Conservation (phyloP, 805 yeast genomes). For the Wickerhamiella alocasiicola region DNA sequence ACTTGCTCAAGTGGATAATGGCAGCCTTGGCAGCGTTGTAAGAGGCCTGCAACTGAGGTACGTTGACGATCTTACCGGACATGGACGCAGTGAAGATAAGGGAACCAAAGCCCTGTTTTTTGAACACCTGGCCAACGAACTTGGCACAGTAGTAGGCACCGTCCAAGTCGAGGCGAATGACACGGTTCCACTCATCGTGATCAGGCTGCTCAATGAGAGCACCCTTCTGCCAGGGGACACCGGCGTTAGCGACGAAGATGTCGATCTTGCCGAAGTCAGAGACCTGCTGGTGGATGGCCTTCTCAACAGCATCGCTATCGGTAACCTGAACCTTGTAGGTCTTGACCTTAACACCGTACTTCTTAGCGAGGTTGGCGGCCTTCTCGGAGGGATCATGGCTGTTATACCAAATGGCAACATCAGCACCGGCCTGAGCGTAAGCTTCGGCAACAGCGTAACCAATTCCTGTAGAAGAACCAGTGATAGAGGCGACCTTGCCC, state of each 20-base stretch:
- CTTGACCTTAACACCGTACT: slow-evolving; percentile 47
- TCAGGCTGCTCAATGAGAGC: slow-evolving; percentile 38
- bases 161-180: slow-evolving; percentile 62
- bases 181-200: slow-evolving; percentile 55
- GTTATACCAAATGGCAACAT: slow-evolving; percentile 58
- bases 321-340: slow-evolving; percentile 55
- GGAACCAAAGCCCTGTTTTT: slow-evolving; percentile 65
- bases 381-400: slow-evolving; percentile 47
- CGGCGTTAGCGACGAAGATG: slow-evolving; percentile 82
- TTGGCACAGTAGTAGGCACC: slow-evolving; percentile 76
- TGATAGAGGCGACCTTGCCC: slow-evolving; percentile 72
- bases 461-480: slow-evolving; percentile 81
- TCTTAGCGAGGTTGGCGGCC: slow-evolving; percentile 41
- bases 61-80: slow-evolving; percentile 78
- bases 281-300: slow-evolving; percentile 38
- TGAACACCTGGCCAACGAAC: slow-evolving; percentile 60
- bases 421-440: slow-evolving; percentile 80
- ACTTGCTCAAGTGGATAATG: slow-evolving; percentile 58
- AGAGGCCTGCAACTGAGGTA: slow-evolving; percentile 77
- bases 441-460: slow-evolving; percentile 77
- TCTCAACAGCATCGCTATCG: slow-evolving; percentile 38
- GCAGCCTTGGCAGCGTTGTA: slow-evolving; percentile 84
- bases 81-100: slow-evolving; percentile 78
- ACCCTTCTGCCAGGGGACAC: slow-evolving; percentile 72
- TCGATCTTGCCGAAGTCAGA: slow-evolving; percentile 71